These are phyloP conservation scores for Setaria viridis DNA, from an alignment of 202 grass and related monocot species.

Conservation along the genomic window DNA sequence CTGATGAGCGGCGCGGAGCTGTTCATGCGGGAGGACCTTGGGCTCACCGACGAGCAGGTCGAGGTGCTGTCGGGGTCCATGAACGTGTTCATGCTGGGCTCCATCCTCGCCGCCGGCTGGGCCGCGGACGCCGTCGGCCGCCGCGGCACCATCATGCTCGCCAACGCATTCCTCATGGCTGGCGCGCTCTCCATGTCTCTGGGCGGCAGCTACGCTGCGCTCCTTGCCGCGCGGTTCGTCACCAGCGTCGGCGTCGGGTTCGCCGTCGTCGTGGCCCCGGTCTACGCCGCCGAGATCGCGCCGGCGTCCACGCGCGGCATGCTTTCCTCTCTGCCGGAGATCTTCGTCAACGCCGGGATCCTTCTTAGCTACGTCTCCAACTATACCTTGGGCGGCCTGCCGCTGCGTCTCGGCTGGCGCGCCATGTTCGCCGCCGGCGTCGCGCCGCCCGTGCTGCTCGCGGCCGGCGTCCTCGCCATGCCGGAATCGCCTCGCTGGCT, in stretches of 20 bases:
- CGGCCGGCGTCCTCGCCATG: conserved; percentile 51
- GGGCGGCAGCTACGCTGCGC: conserved; percentile 38
- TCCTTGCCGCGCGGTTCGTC: conserved; percentile 63
- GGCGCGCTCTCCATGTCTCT: conserved; percentile 45
- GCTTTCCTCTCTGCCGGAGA: conserved; percentile 38
- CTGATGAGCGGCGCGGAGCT: no score
- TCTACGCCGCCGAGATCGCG: conserved; percentile 56
- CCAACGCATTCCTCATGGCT: conserved; percentile 49
- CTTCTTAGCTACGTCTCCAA: conserved; percentile 66
- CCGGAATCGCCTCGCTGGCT: conserved; percentile 79
- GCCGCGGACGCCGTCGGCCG: conserved; percentile 57
- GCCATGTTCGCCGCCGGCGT: conserved; percentile 58
- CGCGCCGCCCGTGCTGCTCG: conserved; percentile 42
- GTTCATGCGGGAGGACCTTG: no score
- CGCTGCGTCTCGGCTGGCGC: conserved; percentile 51
- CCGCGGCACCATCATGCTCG: conserved; percentile 57
- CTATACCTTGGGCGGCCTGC: conserved; percentile 52
- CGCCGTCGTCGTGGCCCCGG: conserved; percentile 38
- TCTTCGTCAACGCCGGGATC: conserved; percentile 58
- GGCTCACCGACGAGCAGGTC: conserved; percentile 20
- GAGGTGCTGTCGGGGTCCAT: conserved; percentile 47
- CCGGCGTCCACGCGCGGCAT: conserved; percentile 46
- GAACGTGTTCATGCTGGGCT: conserved; percentile 50
- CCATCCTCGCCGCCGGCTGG: conserved; percentile 54
- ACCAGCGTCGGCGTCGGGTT: conserved; percentile 55